Conservation (phyloP, 2,329 filamentous ascomycete genomes). For the Tolypocladium endophyticum region DNA sequence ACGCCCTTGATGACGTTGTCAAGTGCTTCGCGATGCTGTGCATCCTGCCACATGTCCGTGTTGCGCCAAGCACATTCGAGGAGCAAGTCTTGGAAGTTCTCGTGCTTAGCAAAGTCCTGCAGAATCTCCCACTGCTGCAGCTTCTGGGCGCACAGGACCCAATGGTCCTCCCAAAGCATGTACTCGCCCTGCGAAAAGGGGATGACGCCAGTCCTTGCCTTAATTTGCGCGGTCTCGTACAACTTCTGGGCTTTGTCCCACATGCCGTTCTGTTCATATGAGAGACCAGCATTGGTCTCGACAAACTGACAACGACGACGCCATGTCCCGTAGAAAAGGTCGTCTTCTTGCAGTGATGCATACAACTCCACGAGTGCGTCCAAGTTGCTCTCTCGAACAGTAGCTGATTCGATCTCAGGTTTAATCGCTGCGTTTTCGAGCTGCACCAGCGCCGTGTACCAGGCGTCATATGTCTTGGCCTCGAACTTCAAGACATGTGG, state of each 20-base stretch:
- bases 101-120: conserved; percentile 95
- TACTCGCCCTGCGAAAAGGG: conserved; percentile 96
- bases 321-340: conserved; percentile 97
- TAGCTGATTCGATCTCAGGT: conserved; percentile 73
- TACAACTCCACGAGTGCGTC: conserved; percentile 95
- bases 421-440: conserved; percentile 82
- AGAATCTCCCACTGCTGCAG: conserved; percentile 98
- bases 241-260: conserved; percentile 98
- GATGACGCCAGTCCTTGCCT: conserved; percentile 89
- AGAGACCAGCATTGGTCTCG: conserved; percentile 92
- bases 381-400: conserved; percentile 84
- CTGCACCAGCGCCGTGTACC: conserved; percentile 89
- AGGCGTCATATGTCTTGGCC: conserved; percentile 87
- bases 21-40: conserved; percentile 77
- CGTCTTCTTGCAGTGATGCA: conserved; percentile 81
- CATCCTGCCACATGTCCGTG: conserved; percentile 86
- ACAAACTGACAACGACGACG: conserved; percentile 89
- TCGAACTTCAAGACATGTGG: conserved; percentile 94
- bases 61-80: conserved; percentile 94
- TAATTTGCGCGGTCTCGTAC: conserved; percentile 95
- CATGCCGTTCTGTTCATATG: conserved; percentile 97
- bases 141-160: conserved; percentile 95
- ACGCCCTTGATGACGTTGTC: conserved; percentile 93
- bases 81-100: conserved; percentile 94
- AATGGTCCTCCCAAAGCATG: conserved; percentile 99